Evolutionary conservation across 2,329 filamentous ascomycete genomes (phyloP).

Genomic region (Microsporum audouinii): DNA sequence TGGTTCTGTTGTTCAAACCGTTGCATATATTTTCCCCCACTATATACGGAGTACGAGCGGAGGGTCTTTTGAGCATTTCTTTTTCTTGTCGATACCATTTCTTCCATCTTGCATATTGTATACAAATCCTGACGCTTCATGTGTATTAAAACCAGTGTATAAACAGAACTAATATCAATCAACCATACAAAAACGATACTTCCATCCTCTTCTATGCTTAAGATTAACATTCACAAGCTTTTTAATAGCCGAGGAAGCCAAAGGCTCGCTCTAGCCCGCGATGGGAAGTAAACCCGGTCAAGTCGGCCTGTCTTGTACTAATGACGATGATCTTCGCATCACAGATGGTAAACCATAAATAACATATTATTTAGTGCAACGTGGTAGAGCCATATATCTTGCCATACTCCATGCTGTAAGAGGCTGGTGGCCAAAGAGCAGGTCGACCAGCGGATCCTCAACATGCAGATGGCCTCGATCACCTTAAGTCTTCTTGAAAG

Average conservation of each 20-base stretch:
- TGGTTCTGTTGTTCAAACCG: not conserved
- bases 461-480: too few species aligned
- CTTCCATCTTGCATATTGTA: not conserved
- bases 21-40: not conserved
- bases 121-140: too few species aligned
- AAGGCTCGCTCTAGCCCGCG: not conserved
- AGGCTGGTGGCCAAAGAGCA: too few species aligned
- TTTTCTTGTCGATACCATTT: not conserved
- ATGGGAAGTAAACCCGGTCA: not conserved
- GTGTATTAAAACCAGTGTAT: too few species aligned
- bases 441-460: too few species aligned
- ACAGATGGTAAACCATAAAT: too few species aligned
- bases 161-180: not conserved
- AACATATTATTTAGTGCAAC: too few species aligned
- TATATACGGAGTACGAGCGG: not conserved
- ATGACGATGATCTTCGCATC: not conserved
- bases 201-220: not conserved
- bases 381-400: too few species aligned
- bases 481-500: too few species aligned
- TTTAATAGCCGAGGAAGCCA: not conserved
- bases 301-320: not conserved
- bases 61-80: not conserved
- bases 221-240: not conserved
- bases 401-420: too few species aligned
- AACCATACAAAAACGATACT: not conserved